phyloP scores from a whole-genome alignment of 495 filamentous ascomycete species.

The Tetracladium setigerum region DNA sequence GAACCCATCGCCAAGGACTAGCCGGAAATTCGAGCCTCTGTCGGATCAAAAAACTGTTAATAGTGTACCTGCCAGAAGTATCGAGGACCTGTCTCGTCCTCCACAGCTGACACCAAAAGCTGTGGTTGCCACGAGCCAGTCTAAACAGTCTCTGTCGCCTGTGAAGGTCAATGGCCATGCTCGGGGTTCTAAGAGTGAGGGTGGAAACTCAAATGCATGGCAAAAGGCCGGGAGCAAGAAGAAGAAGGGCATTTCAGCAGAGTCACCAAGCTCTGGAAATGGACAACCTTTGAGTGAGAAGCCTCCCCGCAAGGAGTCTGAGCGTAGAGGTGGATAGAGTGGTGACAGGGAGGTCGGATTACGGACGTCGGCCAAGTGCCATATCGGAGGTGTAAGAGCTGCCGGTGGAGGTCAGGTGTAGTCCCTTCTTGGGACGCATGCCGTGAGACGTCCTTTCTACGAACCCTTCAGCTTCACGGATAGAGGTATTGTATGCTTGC shows the following conservation, averaged over 20 bases:
- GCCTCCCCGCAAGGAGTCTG: slow-evolving; percentile 38
- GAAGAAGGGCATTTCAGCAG: slow-evolving; percentile 34
- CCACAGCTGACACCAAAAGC: neutral
- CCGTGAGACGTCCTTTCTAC: neutral
- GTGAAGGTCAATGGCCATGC: slow-evolving; percentile 32
- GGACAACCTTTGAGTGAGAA: slow-evolving; percentile 34
- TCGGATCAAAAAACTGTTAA: slow-evolving; percentile 1
- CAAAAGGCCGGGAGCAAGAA: slow-evolving; percentile 36
- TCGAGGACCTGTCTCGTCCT: neutral
- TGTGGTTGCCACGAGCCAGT: slow-evolving; percentile 4
- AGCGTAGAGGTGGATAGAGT: slow-evolving; percentile 45
- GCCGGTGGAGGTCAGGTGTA: neutral
- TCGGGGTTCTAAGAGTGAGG: slow-evolving; percentile 42
- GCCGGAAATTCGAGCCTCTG: slow-evolving; percentile 15
- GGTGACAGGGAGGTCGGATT: neutral
- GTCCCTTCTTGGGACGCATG: neutral
- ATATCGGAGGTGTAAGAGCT: neutral
- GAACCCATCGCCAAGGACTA: slow-evolving; percentile 40
- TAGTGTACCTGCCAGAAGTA: neutral
- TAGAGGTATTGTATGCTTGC: neutral
- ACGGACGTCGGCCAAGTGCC: neutral
- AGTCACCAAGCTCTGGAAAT: slow-evolving; percentile 27
- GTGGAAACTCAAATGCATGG: slow-evolving; percentile 33
- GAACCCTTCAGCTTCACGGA: neutral
- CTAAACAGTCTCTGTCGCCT: slow-evolving; percentile 19